Evolutionary conservation across 495 filamentous ascomycete species (phyloP).

Genomic region (Daldinia decipiens): DNA sequence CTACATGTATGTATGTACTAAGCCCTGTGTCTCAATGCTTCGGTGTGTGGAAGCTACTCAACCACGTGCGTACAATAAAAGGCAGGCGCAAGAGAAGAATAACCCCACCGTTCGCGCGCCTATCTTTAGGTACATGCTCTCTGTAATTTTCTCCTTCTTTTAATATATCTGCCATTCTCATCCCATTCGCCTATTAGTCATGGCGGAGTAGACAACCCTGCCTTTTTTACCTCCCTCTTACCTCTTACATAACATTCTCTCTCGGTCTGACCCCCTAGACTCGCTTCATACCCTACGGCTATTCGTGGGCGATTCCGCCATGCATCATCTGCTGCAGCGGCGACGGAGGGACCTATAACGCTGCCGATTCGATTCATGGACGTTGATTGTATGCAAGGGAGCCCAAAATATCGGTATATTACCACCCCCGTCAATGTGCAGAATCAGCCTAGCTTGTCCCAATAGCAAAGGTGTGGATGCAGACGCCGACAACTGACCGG

Average conservation of each 20-base stretch:
- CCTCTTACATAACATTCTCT: slow-evolving; percentile 16
- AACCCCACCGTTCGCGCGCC: not conserved
- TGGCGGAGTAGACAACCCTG: slow-evolving; percentile 15
- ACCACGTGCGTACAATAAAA: slow-evolving; percentile 9
- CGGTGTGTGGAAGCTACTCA: not conserved
- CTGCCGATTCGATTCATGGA: slow-evolving; percentile 26
- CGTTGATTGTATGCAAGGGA: slow-evolving; percentile 43
- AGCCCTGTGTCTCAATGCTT: slow-evolving; percentile 6
- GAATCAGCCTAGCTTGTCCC: slow-evolving; percentile 24
- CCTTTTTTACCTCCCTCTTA: slow-evolving; percentile 20
- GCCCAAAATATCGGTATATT: slow-evolving; percentile 37
- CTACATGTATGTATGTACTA: not conserved
- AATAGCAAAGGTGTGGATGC: slow-evolving; percentile 27
- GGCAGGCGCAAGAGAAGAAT: not conserved
- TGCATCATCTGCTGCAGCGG: slow-evolving; percentile 28
- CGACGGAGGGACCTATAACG: slow-evolving; percentile 27
- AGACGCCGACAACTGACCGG: slow-evolving; percentile 28
- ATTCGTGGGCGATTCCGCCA: slow-evolving; percentile 38
- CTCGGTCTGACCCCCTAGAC: not conserved
- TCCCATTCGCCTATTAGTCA: slow-evolving; percentile 4
- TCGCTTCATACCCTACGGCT: slow-evolving; percentile 17
- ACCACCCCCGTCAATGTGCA: slow-evolving; percentile 30
- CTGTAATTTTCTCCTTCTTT: slow-evolving; percentile 1
- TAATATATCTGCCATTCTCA: not conserved
- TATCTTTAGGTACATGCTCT: slow-evolving; percentile 1